phyloP scores from a whole-genome alignment of 108 stramenopile genomes.

The Halocafeteria seosinensis region DNA sequence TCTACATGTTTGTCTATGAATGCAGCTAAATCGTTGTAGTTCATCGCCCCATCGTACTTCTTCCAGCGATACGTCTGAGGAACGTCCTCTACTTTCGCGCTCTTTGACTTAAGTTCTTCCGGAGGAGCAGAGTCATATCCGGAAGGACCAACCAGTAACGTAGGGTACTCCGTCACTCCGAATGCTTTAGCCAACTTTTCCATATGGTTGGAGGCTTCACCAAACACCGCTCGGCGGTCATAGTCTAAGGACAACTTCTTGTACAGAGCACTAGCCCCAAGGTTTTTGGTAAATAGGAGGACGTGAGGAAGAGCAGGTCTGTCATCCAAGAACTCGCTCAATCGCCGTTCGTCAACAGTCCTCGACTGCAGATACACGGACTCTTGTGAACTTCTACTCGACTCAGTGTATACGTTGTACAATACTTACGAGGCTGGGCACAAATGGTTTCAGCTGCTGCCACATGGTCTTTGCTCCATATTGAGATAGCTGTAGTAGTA shows the following conservation, averaged over 20 bases:
- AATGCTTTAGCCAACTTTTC: background rate
- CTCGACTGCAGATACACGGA: too few species aligned
- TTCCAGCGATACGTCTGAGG: too few species aligned
- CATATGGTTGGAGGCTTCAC: background rate
- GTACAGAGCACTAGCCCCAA: background rate
- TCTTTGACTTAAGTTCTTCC: background rate
- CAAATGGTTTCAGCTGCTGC: background rate
- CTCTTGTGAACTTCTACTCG: too few species aligned
- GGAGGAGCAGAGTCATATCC: too few species aligned
- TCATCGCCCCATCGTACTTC: background rate
- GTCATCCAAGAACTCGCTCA: too few species aligned
- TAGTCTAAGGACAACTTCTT: background rate
- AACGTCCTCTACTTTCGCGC: too few species aligned
- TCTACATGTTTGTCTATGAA: background rate
- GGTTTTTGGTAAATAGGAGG: background rate
- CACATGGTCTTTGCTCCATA: background rate
- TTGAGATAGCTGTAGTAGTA: background rate
- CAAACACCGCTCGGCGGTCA: background rate
- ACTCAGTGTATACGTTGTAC: too few species aligned
- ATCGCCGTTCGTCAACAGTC: too few species aligned
- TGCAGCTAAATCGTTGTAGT: background rate
- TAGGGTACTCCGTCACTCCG: background rate
- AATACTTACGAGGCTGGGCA: background rate
- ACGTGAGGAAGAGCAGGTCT: too few species aligned
- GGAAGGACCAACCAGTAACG: background rate